Evolutionary conservation across 257 asterid genomes (phyloP).

Genomic region (Rauvolfia tetraphylla): DNA sequence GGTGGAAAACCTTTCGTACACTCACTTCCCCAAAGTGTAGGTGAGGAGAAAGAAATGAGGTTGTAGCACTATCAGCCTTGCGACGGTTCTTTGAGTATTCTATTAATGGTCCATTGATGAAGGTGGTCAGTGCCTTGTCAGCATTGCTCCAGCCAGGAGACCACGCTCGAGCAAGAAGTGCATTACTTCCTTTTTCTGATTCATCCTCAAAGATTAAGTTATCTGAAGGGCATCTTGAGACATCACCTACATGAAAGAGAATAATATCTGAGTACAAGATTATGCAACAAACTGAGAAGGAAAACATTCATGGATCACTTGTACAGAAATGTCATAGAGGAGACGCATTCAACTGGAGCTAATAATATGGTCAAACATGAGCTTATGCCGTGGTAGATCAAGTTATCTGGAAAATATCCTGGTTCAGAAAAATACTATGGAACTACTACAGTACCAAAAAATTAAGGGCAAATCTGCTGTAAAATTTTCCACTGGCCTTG

Average conservation of each 20-base stretch:
- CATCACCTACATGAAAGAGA: conserved; percentile 45
- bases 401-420: background rate
- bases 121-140: conserved; percentile 71
- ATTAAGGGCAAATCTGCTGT: background rate
- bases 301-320: conserved; percentile 1
- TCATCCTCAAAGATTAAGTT: conserved; percentile 76
- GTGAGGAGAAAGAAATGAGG: conserved; percentile 91
- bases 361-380: background rate
- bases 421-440: background rate
- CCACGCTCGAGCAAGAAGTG: conserved; percentile 93
- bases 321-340: background rate
- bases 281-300: background rate
- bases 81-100: conserved; percentile 85
- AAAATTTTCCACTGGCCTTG: background rate
- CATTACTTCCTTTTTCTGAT: conserved; percentile 83
- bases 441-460: background rate
- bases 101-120: conserved; percentile 70
- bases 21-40: conserved; percentile 89
- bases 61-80: conserved; percentile 91
- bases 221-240: conserved; percentile 58
- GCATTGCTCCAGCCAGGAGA: conserved; percentile 97
- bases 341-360: background rate
- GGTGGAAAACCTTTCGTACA: conserved; percentile 82
- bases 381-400: background rate
- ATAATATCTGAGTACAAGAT: conserved; percentile 2